Evolutionary conservation across 2,329 filamentous ascomycete species (phyloP), one percentile per base, ranked within the genome.

Genomic region (Septoria petroselini): DNA sequence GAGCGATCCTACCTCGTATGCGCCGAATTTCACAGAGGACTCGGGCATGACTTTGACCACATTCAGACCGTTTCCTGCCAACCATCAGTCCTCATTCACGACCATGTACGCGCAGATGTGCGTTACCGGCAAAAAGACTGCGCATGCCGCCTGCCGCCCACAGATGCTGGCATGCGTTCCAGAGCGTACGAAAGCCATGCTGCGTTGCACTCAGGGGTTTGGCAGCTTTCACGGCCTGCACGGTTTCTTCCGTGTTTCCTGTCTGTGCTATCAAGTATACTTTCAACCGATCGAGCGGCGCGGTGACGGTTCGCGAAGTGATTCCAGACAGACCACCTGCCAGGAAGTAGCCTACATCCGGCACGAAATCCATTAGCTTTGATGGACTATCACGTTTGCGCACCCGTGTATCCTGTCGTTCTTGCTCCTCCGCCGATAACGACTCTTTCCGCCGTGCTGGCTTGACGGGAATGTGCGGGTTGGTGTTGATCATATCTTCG

Each of bases 21-120:
- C 91, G 53, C 93, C 93, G 68, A 98, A 98, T 71, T 96, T 95
- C 67, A 98, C 95, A 19, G 93, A 91, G 21, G 91, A 96, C 73
- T 98, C 93, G 0, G 93, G 93, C 89, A 97, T 95, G 53, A 98
- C 93, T 70, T 98, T 98, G 64, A 96, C 71, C 2, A 98, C 90
- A 62, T 98, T 98, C 60, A 98, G 76, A 3, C 93, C 93, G 65
- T 98, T 98, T 30, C 93, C 91, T 95, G 61, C 6, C 17, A 14
- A 11, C 12, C 21, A 21, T 49, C 38, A 55, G 46, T 38, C 23
- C 9, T 21, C 15, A 38, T 11, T 38, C 35, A 18, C 15, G 15
- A 4, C 15, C 3, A 11, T 3, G n/a, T n/a, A n/a, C 6, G 11
- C 14, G 14, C 12, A 5, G 19, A 21, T 4, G 14, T 18, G 15